These are phyloP conservation scores for Meyerozyma carpophila DNA, from an alignment of 1,139 yeast genomes.

Conservation along the genomic window DNA sequence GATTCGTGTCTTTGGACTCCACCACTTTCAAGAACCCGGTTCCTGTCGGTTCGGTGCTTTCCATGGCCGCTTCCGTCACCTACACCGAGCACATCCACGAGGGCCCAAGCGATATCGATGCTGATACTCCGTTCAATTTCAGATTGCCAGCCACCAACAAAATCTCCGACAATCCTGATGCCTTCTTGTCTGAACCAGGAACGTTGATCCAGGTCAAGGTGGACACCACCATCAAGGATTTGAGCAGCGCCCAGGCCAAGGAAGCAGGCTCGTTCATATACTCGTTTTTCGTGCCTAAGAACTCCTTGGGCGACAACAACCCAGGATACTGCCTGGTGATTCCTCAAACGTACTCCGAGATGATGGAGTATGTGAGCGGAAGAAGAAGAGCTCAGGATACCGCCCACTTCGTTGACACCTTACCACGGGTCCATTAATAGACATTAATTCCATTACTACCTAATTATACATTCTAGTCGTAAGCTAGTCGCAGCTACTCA, in stretches of 20 bases:
- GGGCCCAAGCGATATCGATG: constrained; percentile 21
- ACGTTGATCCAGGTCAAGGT: constrained; percentile 86
- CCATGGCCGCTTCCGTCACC: constrained; percentile 74
- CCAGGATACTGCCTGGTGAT: constrained; percentile 60
- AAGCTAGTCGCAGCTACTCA: constrained; percentile 13
- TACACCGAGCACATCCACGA: constrained; percentile 74
- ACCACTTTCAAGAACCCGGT: constrained; percentile 91
- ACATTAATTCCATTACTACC: constrained; percentile 2
- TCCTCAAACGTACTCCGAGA: constrained; percentile 84
- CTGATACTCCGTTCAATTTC: constrained; percentile 42
- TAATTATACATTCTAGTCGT: neutral
- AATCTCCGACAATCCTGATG: constrained; percentile 47
- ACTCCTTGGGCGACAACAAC: constrained; percentile 26
- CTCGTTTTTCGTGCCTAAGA: constrained; percentile 76
- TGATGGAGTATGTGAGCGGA: constrained; percentile 88
- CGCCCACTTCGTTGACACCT: constrained; percentile 56
- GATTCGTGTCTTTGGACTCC: constrained; percentile 85
- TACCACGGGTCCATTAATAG: constrained; percentile 14
- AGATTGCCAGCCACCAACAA: constrained; percentile 53
- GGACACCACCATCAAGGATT: constrained; percentile 67
- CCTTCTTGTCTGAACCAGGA: constrained; percentile 72
- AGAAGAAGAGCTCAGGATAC: constrained; percentile 86
- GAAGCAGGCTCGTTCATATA: constrained; percentile 85
- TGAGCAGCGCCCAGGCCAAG: constrained; percentile 55
- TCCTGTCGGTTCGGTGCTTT: constrained; percentile 87